These are phyloP conservation scores for Skeletonema menzelii DNA, from an alignment of 108 stramenopile species.

Conservation along the genomic window DNA sequence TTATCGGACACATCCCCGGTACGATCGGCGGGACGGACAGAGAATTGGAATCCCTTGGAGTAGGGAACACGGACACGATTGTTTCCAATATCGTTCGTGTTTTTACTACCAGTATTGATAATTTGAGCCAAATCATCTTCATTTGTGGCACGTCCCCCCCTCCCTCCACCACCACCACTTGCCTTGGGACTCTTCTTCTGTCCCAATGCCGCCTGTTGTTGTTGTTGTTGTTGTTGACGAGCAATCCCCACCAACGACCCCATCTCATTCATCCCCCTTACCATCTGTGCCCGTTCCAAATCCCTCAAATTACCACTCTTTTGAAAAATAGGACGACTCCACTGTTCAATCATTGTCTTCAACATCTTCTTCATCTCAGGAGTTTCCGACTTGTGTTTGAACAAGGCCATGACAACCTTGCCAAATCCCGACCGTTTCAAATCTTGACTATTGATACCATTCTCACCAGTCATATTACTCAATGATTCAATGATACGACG, in stretches of 20 bases:
- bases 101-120: conserved; percentile 25
- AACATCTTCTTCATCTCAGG: conserved; percentile 75
- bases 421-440: conserved; percentile 85
- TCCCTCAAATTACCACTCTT: conserved; percentile 90
- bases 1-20: conserved; percentile 54
- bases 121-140: conserved; percentile 48
- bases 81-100: conserved; percentile 40
- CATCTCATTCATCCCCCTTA: conserved; percentile 49
- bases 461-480: conserved; percentile 73
- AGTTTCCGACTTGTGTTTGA: conserved; percentile 86
- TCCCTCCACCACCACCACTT: not conserved
- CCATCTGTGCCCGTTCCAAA: conserved; percentile 70
- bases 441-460: conserved; percentile 68
- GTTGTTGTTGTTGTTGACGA: conserved; percentile 13
- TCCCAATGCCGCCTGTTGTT: conserved; percentile 5
- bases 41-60: conserved; percentile 83
- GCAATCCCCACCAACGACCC: conserved; percentile 53
- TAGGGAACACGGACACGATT: conserved; percentile 88
- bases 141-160: conserved; percentile 6
- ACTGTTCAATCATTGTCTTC: conserved; percentile 80
- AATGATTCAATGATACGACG: conserved; percentile 67
- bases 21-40: conserved; percentile 67
- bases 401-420: conserved; percentile 80
- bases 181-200: conserved; percentile 3
- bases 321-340: conserved; percentile 90